phyloP scores from a whole-genome alignment of 805 yeast genomes.

The Schizosaccharomyces japonicus region DNA sequence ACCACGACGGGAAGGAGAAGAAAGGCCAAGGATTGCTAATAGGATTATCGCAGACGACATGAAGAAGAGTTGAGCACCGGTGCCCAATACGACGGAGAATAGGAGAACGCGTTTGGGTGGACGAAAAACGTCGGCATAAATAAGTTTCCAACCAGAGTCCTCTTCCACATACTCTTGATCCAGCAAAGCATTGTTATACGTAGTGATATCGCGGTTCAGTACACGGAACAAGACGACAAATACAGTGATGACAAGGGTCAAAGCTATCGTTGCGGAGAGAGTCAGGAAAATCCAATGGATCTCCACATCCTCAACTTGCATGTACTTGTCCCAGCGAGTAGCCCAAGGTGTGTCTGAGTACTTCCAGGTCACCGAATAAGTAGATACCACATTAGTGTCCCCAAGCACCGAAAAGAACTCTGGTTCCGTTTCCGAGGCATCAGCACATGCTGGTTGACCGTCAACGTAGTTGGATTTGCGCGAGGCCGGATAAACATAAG shows the following conservation, averaged over 20 bases:
- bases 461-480: conserved; percentile 13
- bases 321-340: conserved; percentile 92
- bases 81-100: conserved; percentile 61
- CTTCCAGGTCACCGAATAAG: conserved; percentile 61
- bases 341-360: conserved; percentile 73
- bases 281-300: conserved; percentile 89
- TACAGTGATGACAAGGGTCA: conserved; percentile 52
- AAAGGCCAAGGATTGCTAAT: conserved; percentile 68
- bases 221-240: conserved; percentile 58
- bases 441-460: not conserved
- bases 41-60: conserved; percentile 51
- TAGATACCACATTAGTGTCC: conserved; percentile 40
- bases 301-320: conserved; percentile 74
- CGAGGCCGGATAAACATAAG: conserved; percentile 49
- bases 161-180: conserved; percentile 65
- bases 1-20: conserved; percentile 89
- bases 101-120: conserved; percentile 48
- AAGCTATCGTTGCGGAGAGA: conserved; percentile 61
- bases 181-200: conserved; percentile 70
- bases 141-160: conserved; percentile 91
- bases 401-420: conserved; percentile 22
- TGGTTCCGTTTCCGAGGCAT: not conserved
- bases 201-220: conserved; percentile 59
- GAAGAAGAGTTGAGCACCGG: conserved; percentile 62
- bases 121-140: conserved; percentile 87